Evolutionary conservation across 176 grass and related monocot genomes (phyloP), one percentile per base, ranked within the genome.

Genomic region (Olyra latifolia): DNA sequence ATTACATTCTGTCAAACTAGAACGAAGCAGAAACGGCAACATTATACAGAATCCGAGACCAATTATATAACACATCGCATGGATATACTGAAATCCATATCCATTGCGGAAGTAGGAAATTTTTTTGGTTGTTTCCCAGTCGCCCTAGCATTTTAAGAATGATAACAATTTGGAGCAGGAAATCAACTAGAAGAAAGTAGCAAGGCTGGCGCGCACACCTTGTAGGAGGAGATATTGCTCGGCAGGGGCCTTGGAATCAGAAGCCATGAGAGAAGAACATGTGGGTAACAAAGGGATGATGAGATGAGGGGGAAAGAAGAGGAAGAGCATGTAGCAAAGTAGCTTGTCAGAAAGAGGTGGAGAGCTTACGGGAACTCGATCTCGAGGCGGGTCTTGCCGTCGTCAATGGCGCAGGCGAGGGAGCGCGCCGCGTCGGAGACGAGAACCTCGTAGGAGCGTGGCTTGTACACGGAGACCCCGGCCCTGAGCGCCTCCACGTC

Each of bases 201-300:
- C 10, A 40, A n/a, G n/a, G n/a, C n/a, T 47, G 11, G 4, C 0
- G 13, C 7, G 12, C 14, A 2, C 88, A 98, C 95, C 95, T 95
- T 98, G 70, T 98, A 98, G 17, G 92, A 92, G 10, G 92, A 98
- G 88, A 98, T 84, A 65, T 81, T 93, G 86, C 90, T 98, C 10
- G 92, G 90, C 88, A 98, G 70, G 76, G 92, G 92, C 84, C 96
- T 92, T 20, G 3, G 7, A 28, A 16, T 41, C 63, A 48, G 62
- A 76, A 79, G 71, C 53, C 65, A 69, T 39, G 69, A 46, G 47
- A 66, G 12, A 30, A 43, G 24, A 58, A 4, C n/a, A 25, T 13
- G 22, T 24, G 22, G 19, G 19, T 50, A 20, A 55, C 52, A 56
- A 62, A n/a, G 19, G 3, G 17, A 0, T 1, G 41, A 25, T 49